Conservation (phyloP, 441 rosid genomes). For the Populus hybrid region DNA sequence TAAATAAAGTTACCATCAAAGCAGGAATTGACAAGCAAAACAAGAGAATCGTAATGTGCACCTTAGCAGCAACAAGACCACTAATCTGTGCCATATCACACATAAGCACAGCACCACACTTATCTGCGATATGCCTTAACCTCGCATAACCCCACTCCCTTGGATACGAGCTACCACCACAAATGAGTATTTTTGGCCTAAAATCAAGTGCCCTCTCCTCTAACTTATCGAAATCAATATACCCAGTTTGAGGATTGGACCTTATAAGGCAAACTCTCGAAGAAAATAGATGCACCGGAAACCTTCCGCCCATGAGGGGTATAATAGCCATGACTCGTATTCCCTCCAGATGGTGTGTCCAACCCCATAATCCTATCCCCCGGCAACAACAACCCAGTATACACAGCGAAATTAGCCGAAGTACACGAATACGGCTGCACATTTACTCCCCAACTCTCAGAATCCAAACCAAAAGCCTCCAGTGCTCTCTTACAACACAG, state of each 20-base stretch:
- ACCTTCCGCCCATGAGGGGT: constrained; percentile 85
- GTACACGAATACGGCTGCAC: constrained; percentile 95
- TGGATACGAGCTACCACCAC: constrained; percentile 96
- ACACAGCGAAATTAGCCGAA: constrained; percentile 90
- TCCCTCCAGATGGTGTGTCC: constrained; percentile 94
- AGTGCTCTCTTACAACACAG: constrained; percentile 75
- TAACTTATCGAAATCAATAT: constrained; percentile 77
- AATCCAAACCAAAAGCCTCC: constrained; percentile 65
- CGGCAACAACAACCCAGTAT: constrained; percentile 69
- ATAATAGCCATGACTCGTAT: constrained; percentile 83
- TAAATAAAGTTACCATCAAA: not conserved
- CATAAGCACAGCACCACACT: constrained; percentile 87
- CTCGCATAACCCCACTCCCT: constrained; percentile 87
- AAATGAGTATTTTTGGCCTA: constrained; percentile 89
- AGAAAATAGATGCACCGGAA: constrained; percentile 81
- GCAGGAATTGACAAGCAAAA: constrained; percentile 17
- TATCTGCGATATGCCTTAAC: constrained; percentile 86
- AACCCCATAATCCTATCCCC: constrained; percentile 96
- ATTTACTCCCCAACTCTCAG: constrained; percentile 89
- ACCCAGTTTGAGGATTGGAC: constrained; percentile 81
- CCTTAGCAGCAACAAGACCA: constrained; percentile 96
- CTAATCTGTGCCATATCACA: constrained; percentile 99
- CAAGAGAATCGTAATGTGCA: constrained; percentile 27
- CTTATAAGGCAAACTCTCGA: constrained; percentile 86
- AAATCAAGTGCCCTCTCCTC: constrained; percentile 92